Base-by-base conservation (phyloP, 2,329 filamentous ascomycete species). In the Penicillium nordicum region DNA sequence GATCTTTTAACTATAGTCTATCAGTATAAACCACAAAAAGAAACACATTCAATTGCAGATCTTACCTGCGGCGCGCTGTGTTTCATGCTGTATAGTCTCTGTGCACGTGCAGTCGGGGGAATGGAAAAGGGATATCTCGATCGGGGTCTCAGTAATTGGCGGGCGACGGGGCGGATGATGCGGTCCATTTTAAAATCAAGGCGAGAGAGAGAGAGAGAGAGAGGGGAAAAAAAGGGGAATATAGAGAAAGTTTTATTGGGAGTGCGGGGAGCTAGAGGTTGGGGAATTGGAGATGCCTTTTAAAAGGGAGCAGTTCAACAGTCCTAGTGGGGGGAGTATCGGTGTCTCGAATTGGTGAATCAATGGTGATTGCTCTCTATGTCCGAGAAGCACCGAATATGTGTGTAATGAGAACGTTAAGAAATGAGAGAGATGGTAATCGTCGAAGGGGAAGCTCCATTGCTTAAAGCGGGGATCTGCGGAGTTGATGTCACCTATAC, bases 1-100 rank as follows among this genome's bases (percentile, higher is more conserved):
- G 84, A 66, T 93, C 89, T 69, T 86, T 89, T 68, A 93, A 84
- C 87, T 92, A 49, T 6, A 46, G 40, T 0, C 2, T 5, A 32
- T 65, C 27, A 66, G 50, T 30, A 21, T n/a, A 6, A 10, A 8
- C 11, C 11, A 32, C 6, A 36, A 18, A 10, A 7, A 5, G 21
- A 7, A 4, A 6, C 8, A 16, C 9, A 21, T 11, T 18, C 14
- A 5, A 12, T 16, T 46, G 6, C 40, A 1, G 25, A 64, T 25
- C 71, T 58, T 58, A 78, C 76, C 57, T 69, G 66, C 61, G 76
- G 76, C 18, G 75, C 68, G 49, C 63, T 73, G 62, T 77, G 69
- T 58, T 69, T 67, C 72, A 77, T 76, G 27, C 71, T 72, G 70
- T 75, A 77, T 55, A 75, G 65, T 63, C 74, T 67, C 62, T 69